Base-by-base conservation (phyloP, 1,139 yeast genomes). In the Groenewaldozyma sp. region DNA sequence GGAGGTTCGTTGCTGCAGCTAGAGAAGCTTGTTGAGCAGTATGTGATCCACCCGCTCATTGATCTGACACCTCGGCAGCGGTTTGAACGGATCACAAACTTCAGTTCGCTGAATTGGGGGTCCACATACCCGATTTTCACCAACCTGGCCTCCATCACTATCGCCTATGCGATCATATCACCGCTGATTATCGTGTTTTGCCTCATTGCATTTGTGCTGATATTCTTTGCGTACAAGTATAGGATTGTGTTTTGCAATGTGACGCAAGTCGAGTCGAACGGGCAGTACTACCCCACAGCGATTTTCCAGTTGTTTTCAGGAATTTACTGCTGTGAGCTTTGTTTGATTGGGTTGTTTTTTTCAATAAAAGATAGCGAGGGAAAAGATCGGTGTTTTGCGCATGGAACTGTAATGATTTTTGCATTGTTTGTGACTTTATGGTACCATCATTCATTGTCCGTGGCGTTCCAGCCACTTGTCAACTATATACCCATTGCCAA, bases 261-360 rank as follows among this genome's bases (percentile, higher is more conserved):
- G 65, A 64, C 43, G 59, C 62, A 18, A 71, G 71, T 82, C 0
- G 94, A 84, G 52, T 76, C 88, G 0, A 64, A 70, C 51, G 95
- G 95, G 0, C 65, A 63, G 44, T 64, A 79, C 33, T 87, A 82
- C 54, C 86, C 94, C 1, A 66, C 67, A 3, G 93, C 95, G 11
- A 58, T 87, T 19, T 68, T 80, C 42, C 94, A 86, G 45, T 60
- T 84, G 34, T 82, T 80, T 54, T 68, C 81, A 1, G 96, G 96
- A 0, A 59, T 87, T 1, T 86, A 87, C 55, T 81, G 86, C 51
- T 68, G 83, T 54, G 94, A 87, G 51, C 66, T 80, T 29, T 82
- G 88, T 50, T 60, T 87, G 51, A 68, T 83, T 32, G 95, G 95
- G 0, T 61, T 82, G 14, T 80, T 82, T 53, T 73, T 81, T 31